Base-by-base conservation (phyloP, 1,284 basidiomycete genomes). In the Afroboletus lepidellus region DNA sequence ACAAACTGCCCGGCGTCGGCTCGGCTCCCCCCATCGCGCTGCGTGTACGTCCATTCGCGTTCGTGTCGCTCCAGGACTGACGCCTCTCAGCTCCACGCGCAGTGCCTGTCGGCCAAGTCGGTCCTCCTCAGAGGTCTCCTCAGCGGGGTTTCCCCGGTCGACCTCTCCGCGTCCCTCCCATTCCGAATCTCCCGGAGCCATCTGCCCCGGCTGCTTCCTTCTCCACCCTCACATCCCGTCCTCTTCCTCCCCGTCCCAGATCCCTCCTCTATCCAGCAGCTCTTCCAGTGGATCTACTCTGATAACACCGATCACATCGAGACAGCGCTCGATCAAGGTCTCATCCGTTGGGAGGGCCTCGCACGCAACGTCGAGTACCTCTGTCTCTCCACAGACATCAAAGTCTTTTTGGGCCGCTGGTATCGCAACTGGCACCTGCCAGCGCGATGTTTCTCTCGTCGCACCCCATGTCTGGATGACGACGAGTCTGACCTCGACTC, bases 311-410 rank as follows among this genome's bases (percentile, higher is more conserved):
- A 72, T 38, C 74, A 74, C 53, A 85, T 91, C 58, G 77, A 82
- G 59, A 73, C 80, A 33, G 81, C 77, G 36, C 78, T 91, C 20
- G 74, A 78, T 53, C 67, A 73, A 18, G 81, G 83, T n/a, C 66
- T 72, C 46, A 74, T 89, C 46, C 79, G 79, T 41, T 91, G 87
- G 89, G 85, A 88, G 55, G 87, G 86, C 38, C 76, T 90, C 55
- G 87, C 85, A n/a, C 80, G 84, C 48, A 91, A 90, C 64, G 87
- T 84, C 62, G 88, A 90, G 65, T 91, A 88, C 61, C 81, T 91
- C 47, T 84, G 83, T 23, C 77, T 91, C 59, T 73, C 79, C 39
- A 67, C 78, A 11, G 85, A 88, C 46, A 80, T 90, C 65, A 87
- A 85, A 60, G 67, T 81, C 18, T 88, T 85, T 65, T 73, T 90